Base-by-base conservation (phyloP, 352 stramenopile species). In the Thalassiosira mediterranea region DNA sequence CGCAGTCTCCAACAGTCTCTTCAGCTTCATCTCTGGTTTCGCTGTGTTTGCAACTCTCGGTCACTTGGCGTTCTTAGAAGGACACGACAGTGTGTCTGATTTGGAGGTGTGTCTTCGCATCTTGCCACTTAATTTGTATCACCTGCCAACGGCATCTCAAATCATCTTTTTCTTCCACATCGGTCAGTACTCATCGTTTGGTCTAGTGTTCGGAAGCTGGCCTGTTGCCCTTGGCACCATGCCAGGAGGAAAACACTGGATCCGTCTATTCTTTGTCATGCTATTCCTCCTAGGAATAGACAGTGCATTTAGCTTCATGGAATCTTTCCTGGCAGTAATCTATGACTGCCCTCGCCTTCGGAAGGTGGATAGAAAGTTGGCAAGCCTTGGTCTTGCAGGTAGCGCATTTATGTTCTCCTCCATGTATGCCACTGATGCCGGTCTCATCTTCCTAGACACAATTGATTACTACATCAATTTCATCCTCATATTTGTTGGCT, bases 391-490 rank as follows among this genome's bases (percentile, higher is more conserved):
- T n/a, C n/a, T n/a, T n/a, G n/a, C n/a, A n/a, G n/a, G n/a, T n/a
- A n/a, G 81, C 15, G 72, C 60, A 8, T 82, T 74, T 32, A 29
- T 72, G 17, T 51, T 13, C 11, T 58, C 49, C n/a, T 49, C 83
- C 23, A 49, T 87, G 5, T 87, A 84, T 58, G 47, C 40, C 19
- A 81, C 71, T 15, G 78, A 88, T 71, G 68, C 80, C 59, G 86
- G 86, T 37, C 57, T 91, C 0, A 79, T 79, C 42, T 84, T 89
- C 28, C 66, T 92, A 4, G 86, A 92, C 37, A 63, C 67, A 0
- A 77, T 90, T 44, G 86, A 91, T 58, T 85, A 83, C 54, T 92
- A 90, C 52, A 86, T 90, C 65, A 88, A 89, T 52, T 89, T 86
- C 62, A 68, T 91, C 15, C 81, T 89, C 51, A 64, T 92, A 7